Base-by-base conservation (phyloP, 2,329 filamentous ascomycete species). In the Epichloe hybrida region DNA sequence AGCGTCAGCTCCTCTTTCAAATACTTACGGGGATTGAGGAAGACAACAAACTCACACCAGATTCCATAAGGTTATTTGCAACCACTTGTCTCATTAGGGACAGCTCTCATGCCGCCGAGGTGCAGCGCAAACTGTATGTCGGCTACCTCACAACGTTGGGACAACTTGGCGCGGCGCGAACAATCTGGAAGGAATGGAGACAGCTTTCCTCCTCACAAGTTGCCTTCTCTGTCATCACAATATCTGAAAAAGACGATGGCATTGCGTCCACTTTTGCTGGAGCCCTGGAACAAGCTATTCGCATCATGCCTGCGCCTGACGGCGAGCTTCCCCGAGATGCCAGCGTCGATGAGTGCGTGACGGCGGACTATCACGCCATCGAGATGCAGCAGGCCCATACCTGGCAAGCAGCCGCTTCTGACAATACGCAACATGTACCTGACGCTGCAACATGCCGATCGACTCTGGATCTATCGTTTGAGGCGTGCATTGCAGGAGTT, bases 161-260 rank as follows among this genome's bases (percentile, higher is more conserved):
- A 5, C 57, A 59, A 13, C 56, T 68, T 8, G 64, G 65, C 7
- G 63, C 64, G 5, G 52, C 58, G 8, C 54, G 62, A 38, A 64
- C 59, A 27, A 53, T 68, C 13, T 60, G 60, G 58, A 61, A 60
- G 45, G 64, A 66, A 55, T 61, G 61, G 58, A 59, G 51, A 34
- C 48, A 51, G 23, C 15, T 48, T 17, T 9, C 51, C 20, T 55
- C 56, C 12, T 4, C 44, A 35, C 4, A 20, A 41, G 17, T 41
- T 46, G 9, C 45, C 20, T 12, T 11, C 15, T 35, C 31, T 23
- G 42, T 34, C 11, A 43, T 21, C 8, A 11, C 34, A 2, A 5
- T 31, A 17, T 48, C 31, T 17, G 34, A 41, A 31, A 40, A 43
- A 6, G 21, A 45, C 13, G 51, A 50, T 15, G 39, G 31, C 8